These are phyloP conservation scores for Neoscytalidium dimidiatum DNA, from an alignment of 2,329 filamentous ascomycete species.

Conservation along the genomic window DNA sequence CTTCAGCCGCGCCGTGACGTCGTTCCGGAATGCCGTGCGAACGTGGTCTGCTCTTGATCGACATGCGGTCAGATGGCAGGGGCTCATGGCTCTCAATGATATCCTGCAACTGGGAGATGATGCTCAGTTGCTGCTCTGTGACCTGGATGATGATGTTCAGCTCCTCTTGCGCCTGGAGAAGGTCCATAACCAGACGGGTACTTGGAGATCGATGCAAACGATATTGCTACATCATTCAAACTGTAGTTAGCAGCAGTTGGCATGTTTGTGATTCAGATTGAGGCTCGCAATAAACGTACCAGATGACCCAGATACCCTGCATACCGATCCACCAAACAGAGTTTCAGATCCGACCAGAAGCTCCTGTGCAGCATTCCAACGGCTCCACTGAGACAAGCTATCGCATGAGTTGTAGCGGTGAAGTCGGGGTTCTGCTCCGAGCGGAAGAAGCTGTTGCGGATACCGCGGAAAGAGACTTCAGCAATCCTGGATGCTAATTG, in stretches of 20 bases:
- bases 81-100: slow-evolving; percentile 20
- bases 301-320: slow-evolving; percentile 45
- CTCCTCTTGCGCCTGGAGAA: slow-evolving; percentile 47
- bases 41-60: slow-evolving; percentile 18
- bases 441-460: slow-evolving; percentile 41
- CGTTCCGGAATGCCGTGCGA: slow-evolving; percentile 28
- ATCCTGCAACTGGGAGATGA: slow-evolving; percentile 35
- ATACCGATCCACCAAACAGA: slow-evolving; percentile 45
- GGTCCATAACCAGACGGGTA: slow-evolving; percentile 47
- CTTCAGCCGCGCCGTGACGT: background rate
- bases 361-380: slow-evolving; percentile 46
- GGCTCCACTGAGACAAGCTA: slow-evolving; percentile 42
- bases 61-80: background rate
- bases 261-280: background rate
- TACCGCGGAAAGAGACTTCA: slow-evolving; percentile 44
- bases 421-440: slow-evolving; percentile 37
- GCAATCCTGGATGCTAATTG: slow-evolving; percentile 43
- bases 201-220: slow-evolving; percentile 43
- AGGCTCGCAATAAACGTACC: background rate
- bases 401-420: slow-evolving; percentile 39
- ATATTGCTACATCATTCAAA: slow-evolving; percentile 32
- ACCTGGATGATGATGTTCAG: slow-evolving; percentile 48
- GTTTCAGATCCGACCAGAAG: slow-evolving; percentile 45
- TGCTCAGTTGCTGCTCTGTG: slow-evolving; percentile 44
- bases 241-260: background rate